Evolutionary conservation across 2,329 filamentous ascomycete species (phyloP), one percentile per base, ranked within the genome.

Genomic region (Fusarium cicatricum): DNA sequence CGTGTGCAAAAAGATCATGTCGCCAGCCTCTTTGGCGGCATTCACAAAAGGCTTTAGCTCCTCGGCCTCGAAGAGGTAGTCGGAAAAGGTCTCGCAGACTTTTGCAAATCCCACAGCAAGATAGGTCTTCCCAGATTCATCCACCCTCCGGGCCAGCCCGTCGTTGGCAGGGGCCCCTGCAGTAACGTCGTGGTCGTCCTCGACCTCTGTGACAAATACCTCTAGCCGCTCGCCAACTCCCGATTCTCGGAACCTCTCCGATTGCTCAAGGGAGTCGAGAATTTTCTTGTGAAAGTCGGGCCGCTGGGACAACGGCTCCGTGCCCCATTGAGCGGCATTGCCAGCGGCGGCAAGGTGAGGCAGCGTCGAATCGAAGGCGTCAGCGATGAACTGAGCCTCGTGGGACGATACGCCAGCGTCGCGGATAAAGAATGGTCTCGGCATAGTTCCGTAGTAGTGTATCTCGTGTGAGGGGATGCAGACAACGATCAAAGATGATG

Each of bases 321-420:
- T 41, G 8, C 69, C 69, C 69, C 71, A 72, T 65, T 70, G 70
- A n/a, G 42, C 64, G 41, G 52, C 60, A 40, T 65, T 71, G 29
- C 66, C 72, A 15, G 65, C 52, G 11, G 65, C 63, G 32, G 42
- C 58, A 39, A 74, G 65, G 47, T 68, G 60, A 40, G 68, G 63
- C 32, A 74, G 40, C 9, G 62, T 66, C 10, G 68, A 72, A 55
- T 71, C 65, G 59, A 72, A 71, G 40, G 69, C 70, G 21, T 64
- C 62, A 26, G 69, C 49, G 36, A 74, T 69, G 65, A 72, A 71
- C 28, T 65, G 49, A 46, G 62, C 60, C 56, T 73, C 71, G 29
- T 65, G 50, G n/a, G 52, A 57, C 33, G 52, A 49, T 29, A 47
- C 45, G 16, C 46, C 49, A 16, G 60, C 67, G 26, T 70, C 58